Conservation (phyloP, 208 protist genomes). For the Angomonas deanei region DNA sequence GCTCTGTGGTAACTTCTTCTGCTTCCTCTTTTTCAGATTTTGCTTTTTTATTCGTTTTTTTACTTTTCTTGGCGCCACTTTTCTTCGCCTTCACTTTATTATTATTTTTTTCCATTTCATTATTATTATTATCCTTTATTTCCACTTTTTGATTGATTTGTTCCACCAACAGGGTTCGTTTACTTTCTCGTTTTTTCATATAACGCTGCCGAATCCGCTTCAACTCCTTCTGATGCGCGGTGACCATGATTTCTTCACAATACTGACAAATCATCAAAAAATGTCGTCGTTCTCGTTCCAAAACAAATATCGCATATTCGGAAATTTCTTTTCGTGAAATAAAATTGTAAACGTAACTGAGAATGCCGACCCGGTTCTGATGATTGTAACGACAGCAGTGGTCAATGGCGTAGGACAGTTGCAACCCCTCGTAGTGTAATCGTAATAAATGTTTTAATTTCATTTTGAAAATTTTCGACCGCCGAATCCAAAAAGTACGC, state of each 20-base stretch:
- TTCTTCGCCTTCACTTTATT: neutral
- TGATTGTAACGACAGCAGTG: constrained; percentile 28
- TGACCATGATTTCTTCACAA: constrained; percentile 24
- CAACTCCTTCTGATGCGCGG: neutral
- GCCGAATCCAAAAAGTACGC: neutral
- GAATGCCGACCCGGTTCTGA: constrained; percentile 21
- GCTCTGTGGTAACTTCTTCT: neutral
- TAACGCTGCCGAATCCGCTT: neutral
- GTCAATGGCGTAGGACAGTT: constrained; percentile 65
- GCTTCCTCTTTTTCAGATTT: neutral
- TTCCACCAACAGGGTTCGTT: too few relatives aligned
- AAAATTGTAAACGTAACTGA: constrained; percentile 64
- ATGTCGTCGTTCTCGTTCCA: constrained; percentile 36
- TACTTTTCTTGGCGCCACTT: neutral
- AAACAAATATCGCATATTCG: constrained; percentile 48
- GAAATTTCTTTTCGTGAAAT: constrained; percentile 32
- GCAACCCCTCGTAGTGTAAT: constrained; percentile 32
- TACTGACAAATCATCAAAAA: constrained; percentile 48
- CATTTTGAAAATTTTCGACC: neutral
- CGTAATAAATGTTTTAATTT: neutral
- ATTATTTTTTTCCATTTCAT: neutral
- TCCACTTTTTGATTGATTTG: too few relatives aligned
- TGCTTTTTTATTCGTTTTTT: neutral
- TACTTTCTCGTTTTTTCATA: too few relatives aligned
- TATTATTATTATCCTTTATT: neutral